These are phyloP conservation scores for Cryptosporidium viatorum DNA, from an alignment of 169 alveolate genomes.

Conservation along the genomic window DNA sequence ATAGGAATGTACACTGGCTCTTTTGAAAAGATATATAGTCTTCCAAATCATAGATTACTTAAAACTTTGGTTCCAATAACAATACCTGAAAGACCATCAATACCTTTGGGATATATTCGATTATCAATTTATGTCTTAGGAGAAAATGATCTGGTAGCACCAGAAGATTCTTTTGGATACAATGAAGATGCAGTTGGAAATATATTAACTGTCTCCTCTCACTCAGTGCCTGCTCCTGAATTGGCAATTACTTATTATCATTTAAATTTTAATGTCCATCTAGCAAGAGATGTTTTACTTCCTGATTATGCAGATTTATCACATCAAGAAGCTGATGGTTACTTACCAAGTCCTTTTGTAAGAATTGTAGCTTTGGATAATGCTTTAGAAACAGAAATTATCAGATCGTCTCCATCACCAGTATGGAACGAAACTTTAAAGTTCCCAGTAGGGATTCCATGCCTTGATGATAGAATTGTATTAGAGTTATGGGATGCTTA, in stretches of 20 bases:
- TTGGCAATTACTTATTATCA: conserved; percentile 74
- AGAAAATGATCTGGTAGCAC: conserved; percentile 65
- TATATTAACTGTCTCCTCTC: conserved; percentile 3
- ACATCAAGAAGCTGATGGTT: conserved; percentile 73
- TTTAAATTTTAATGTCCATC: conserved; percentile 57
- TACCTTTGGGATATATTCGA: conserved; percentile 71
- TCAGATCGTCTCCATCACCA: conserved; percentile 65
- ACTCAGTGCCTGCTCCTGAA: conserved; percentile 64
- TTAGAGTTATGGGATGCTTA: conserved; percentile 73
- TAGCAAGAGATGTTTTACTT: conserved; percentile 58
- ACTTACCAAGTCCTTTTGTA: conserved; percentile 71
- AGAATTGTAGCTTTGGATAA: conserved; percentile 53
- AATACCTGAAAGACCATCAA: conserved; percentile 75
- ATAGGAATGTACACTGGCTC: conserved; percentile 76
- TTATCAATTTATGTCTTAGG: conserved; percentile 65
- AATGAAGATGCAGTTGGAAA: conserved; percentile 16
- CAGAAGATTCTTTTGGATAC: conserved; percentile 54
- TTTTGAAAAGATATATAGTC: conserved; percentile 69
- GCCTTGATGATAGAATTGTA: conserved; percentile 69
- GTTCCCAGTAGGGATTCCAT: conserved; percentile 75
- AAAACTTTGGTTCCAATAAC: conserved; percentile 72
- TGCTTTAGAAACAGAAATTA: conserved; percentile 64
- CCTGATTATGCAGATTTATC: conserved; percentile 74
- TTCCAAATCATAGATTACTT: conserved; percentile 41
- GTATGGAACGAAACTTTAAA: conserved; percentile 73